Percentiles rank a stretch among this genome's conserved stretches.
Conservation (phyloP, 225 moss, liverwort and hornwort species). For the Thuidium tamariscinum region DNA sequence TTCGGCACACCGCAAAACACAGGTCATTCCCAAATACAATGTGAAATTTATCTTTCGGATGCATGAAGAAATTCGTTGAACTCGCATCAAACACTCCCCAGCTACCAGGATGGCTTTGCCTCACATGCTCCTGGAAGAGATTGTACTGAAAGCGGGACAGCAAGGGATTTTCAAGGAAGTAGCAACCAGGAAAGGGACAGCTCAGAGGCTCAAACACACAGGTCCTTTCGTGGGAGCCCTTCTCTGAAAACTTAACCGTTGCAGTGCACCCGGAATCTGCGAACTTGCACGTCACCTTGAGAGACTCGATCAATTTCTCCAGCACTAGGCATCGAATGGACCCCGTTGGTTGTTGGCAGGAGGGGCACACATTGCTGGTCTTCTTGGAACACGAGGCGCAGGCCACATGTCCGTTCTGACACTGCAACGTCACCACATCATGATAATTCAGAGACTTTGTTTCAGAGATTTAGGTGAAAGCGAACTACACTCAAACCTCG, state of each 20-base stretch:
- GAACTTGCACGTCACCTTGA: conserved; percentile 49
- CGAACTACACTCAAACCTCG: not conserved
- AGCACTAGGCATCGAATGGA: conserved; percentile 51
- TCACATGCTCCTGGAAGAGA: conserved; percentile 5
- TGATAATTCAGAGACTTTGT: not conserved
- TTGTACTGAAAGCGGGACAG: not conserved
- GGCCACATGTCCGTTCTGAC: conserved; percentile 48
- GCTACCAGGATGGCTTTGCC: not conserved
- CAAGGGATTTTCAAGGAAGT: not conserved
- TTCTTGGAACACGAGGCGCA: conserved; percentile 33
- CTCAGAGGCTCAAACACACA: conserved; percentile 30
- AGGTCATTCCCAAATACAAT: not conserved
- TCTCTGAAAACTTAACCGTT: conserved; percentile 22
- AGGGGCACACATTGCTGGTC: conserved; percentile 34
- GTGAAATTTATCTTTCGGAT: not conserved
- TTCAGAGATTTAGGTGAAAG: not conserved
- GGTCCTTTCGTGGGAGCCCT: conserved; percentile 15
- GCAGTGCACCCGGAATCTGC: conserved; percentile 26
- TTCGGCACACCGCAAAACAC: conserved; percentile 10
- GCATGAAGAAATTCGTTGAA: not conserved
- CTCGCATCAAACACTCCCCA: not conserved
- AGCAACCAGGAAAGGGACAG: conserved; percentile 22
- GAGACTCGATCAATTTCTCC: conserved; percentile 61
- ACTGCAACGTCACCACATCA: conserved; percentile 13
- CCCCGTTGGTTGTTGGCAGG: conserved; percentile 41